phyloP scores from a whole-genome alignment of 441 rosid species.

The Bocquillonia castaneifolia region DNA sequence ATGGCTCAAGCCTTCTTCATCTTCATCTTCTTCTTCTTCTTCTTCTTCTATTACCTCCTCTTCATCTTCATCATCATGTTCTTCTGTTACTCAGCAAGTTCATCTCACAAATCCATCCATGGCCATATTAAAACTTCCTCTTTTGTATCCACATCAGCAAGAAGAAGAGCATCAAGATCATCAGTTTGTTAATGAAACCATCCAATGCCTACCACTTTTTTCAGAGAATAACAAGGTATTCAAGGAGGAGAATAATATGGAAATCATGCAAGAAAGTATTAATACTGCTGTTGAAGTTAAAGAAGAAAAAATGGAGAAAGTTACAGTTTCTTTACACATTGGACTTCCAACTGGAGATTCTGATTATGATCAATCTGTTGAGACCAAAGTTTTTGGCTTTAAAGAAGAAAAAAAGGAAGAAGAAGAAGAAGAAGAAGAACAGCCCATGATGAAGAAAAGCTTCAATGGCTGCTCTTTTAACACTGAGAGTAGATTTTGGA shows the following conservation, averaged over 20 bases:
- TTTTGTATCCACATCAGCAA: constrained; percentile 26
- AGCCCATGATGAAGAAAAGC: constrained; percentile 26
- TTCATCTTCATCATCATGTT: constrained; percentile 24
- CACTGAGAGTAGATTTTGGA: constrained; percentile 72
- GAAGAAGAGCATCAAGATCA: constrained; percentile 24
- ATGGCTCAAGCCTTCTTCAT: constrained; percentile 74
- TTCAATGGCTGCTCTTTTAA: constrained; percentile 37
- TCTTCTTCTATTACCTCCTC: constrained; percentile 29
- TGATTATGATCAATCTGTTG: constrained; percentile 22
- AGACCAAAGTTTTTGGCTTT: constrained; percentile 26
- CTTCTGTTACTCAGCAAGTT: constrained; percentile 38
- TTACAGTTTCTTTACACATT: constrained; percentile 70
- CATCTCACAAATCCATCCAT: constrained; percentile 30
- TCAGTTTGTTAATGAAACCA: constrained; percentile 28
- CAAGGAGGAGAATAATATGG: constrained; percentile 36
- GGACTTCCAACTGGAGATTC: constrained; percentile 50
- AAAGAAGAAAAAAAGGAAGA: background rate
- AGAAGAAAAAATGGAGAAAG: constrained; percentile 40
- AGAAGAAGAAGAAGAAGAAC: background rate
- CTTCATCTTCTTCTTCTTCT: constrained; percentile 23
- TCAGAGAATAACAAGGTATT: constrained; percentile 38
- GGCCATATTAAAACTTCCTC: constrained; percentile 33
- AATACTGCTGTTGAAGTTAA: constrained; percentile 3
- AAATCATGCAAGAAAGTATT: constrained; percentile 21
- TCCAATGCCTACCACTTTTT: constrained; percentile 73